Evolutionary conservation across 208 protist genomes (phyloP), one percentile per base, ranked within the genome.

Genomic region (Acanthamoeba lenticulata): DNA sequence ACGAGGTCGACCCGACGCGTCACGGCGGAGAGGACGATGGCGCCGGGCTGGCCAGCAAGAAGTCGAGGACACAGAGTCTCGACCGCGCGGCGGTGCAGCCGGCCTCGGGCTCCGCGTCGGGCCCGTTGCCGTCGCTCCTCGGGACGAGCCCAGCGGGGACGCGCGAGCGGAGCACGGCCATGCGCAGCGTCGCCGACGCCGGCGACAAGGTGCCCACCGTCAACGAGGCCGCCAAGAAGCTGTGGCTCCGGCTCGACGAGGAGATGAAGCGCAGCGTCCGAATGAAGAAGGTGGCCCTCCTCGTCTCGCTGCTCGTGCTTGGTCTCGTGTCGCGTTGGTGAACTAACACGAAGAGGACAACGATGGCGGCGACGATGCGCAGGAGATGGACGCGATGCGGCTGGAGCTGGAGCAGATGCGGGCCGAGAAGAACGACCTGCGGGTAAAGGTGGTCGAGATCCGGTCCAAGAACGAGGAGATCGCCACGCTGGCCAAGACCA

Each of bases 381-480:
- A 81, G 72, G 72, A 81, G 19, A 49, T 81, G 40, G 72, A 81
- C 24, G 40, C 72, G 2, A 27, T 81, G 72, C 17, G n/a, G 40
- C 72, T 27, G 21, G 72, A 81, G 72, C 2, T 81, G 72, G 72
- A 81, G 72, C 72, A 81, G 40, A 81, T 32, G 72, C 34, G 27
- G n/a, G 72, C 72, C 29, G 72, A 81, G 4, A 81, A 47, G 40
- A 81, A 81, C n/a, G 72, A 81, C n/a, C 72, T 81, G 72, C 72
- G 72, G 27, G 72, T 81, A 11, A 81, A 81, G 27, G n/a, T 81
- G 38, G 72, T 38, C 72, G 72, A 81, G 72, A 81, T 45, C 40
- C 72, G 72, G 27, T 47, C 72, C 38, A 81, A 81, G 72, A 81
- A 81, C 40, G 72, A 81, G 38, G 72, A 81, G 40, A 81, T 81